Evolutionary conservation across 192 early-diverging fungal genomes (phyloP), one percentile per base, ranked within the genome.

Genomic region (Rhizophagus sp.): DNA sequence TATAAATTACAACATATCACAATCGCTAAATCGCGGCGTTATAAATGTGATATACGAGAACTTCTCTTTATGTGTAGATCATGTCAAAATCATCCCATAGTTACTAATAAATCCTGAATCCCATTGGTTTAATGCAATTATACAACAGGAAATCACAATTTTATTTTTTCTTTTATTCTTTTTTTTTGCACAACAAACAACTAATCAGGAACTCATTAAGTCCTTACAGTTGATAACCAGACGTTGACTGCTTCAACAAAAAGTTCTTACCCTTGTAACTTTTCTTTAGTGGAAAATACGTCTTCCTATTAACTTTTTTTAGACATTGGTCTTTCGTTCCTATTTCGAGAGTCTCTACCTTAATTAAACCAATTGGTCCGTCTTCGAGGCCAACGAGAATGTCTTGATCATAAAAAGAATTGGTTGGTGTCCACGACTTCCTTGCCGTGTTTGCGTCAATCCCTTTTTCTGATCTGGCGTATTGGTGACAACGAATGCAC

Each of bases 131-230:
- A 57, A 57, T 57, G 52, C 52, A 57, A 57, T 57, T 57, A 57
- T 57, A 57, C 52, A 57, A 57, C 15, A 57, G 17, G 17, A 57
- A 57, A 57, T 57, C 52, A 22, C 52, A 57, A 57, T 57, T 57
- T 57, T 57, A 17, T 57, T 52, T 49, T 49, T 52, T 52, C 17
- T 52, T 52, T 52, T 57, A 19, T 57, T 57, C 19, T 57, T 57
- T 57, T 57, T 57, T 57, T 57, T 57, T 57, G 52, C 52, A 57
- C 52, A 57, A 57, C 52, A 57, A 57, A 57, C 52, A 57, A 57
- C 52, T 57, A 57, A 57, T 57, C 19, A 57, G 52, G 52, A 57
- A 57, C 52, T 47, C 44, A 47, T 47, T 47, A 47, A 47, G 44
- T 47, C 52, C 19, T 57, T 57, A 15, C 52, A 57, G 15, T 19